Conservation (phyloP, 192 early-diverging fungal genomes). For the Borealophlyctis nickersoniae region DNA sequence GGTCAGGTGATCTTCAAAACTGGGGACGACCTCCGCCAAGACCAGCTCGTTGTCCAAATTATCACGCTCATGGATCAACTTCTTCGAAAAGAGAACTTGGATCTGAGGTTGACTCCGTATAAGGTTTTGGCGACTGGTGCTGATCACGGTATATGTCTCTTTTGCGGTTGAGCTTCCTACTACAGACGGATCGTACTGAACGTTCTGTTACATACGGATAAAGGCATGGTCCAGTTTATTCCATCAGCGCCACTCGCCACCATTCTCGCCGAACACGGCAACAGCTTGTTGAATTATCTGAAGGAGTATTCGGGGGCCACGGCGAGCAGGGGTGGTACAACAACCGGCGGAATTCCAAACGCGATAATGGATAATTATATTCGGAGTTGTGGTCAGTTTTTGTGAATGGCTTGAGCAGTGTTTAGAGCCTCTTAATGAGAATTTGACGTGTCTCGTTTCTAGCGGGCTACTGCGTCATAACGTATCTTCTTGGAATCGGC, state of each 20-base stretch:
- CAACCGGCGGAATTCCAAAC: slow-evolving; percentile 62
- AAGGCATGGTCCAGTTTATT: slow-evolving; percentile 87
- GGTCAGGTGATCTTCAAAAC: slow-evolving; percentile 87
- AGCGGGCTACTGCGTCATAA: slow-evolving; percentile 99
- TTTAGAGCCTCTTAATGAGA: no score
- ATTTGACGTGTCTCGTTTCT: slow-evolving; percentile 4
- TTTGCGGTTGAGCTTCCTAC: no score
- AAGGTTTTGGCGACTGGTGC: slow-evolving; percentile 92
- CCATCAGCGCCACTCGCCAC: slow-evolving; percentile 84
- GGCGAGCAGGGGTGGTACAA: slow-evolving; percentile 26
- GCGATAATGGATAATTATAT: slow-evolving; percentile 94
- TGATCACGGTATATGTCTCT: slow-evolving; percentile 70
- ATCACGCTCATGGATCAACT: slow-evolving; percentile 96
- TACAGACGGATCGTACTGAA: not conserved
- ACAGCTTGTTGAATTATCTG: slow-evolving; percentile 79
- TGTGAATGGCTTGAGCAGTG: not conserved
- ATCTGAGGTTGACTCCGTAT: slow-evolving; percentile 89
- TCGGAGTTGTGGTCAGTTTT: slow-evolving; percentile 77
- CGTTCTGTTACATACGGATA: not conserved
- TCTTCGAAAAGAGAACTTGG: slow-evolving; percentile 92
- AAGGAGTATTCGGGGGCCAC: slow-evolving; percentile 69
- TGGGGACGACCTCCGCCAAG: slow-evolving; percentile 96
- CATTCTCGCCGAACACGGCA: slow-evolving; percentile 82
- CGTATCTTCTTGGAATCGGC: slow-evolving; percentile 95
- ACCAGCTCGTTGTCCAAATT: slow-evolving; percentile 97